Conservation (phyloP, 345 rosid species). For the Anastatica hierochuntica region DNA sequence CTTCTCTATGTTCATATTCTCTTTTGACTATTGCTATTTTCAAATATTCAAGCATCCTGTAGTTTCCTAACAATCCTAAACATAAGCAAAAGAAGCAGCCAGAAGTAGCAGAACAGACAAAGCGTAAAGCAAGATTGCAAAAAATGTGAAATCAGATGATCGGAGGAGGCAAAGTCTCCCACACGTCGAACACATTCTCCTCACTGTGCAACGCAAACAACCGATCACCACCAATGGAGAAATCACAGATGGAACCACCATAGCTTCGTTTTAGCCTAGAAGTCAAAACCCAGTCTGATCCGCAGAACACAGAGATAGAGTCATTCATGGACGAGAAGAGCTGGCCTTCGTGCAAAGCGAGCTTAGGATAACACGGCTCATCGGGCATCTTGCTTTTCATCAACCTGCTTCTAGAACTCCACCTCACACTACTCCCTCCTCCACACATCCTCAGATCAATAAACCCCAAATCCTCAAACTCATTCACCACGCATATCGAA, state of each 20-base stretch:
- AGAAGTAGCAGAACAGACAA: too few species aligned
- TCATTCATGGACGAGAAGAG: constrained; percentile 93
- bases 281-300: constrained; percentile 80
- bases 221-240: constrained; percentile 81
- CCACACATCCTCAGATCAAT: constrained; percentile 65
- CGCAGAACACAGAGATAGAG: constrained; percentile 73
- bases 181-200: constrained; percentile 83
- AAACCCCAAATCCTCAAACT: constrained; percentile 89
- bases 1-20: too few species aligned
- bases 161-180: constrained; percentile 83
- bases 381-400: constrained; percentile 83
- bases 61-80: too few species aligned
- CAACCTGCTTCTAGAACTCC: constrained; percentile 87
- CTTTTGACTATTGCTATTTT: too few species aligned
- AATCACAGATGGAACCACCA: constrained; percentile 89
- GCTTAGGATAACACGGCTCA: constrained; percentile 86
- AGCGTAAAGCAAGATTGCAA: too few species aligned
- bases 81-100: too few species aligned
- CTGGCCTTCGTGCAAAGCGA: constrained; percentile 76
- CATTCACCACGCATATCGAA: constrained; percentile 86
- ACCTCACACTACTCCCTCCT: constrained; percentile 72
- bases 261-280: constrained; percentile 61
- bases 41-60: too few species aligned
- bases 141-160: constrained; percentile 51
- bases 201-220: constrained; percentile 88